Evolutionary conservation across 2,329 filamentous ascomycete species (phyloP), one percentile per base, ranked within the genome.

Genomic region (Aspergillus tubingensis): DNA sequence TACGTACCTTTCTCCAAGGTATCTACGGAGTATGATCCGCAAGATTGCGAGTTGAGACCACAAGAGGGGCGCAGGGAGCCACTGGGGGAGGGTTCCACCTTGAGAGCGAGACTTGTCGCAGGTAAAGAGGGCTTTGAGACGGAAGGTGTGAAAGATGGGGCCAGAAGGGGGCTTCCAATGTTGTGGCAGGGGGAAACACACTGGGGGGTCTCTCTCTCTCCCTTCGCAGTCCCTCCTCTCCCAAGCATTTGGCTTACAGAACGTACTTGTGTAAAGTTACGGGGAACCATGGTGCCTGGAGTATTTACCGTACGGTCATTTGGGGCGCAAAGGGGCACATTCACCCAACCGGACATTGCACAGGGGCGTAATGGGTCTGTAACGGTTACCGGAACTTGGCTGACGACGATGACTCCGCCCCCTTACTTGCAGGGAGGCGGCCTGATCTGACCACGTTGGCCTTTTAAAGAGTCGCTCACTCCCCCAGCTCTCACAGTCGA

Each of bases 361-460:
- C 10, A 17, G 47, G 25, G 15, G 25, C 8, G 21, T 32, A 49
- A 32, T 15, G 17, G 21, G n/a, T 13, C 25, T 8, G 66, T 66
- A 65, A 65, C 11, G 53, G 43, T 57, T 62, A 66, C 62, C 13
- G 47, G 64, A 54, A 48, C 51, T 39, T 53, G 57, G 65, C 60
- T 67, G 58, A 67, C 64, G 60, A 59, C 59, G 47, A 39, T 25
- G 57, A 62, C 60, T 65, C 62, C 61, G 63, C 67, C 62, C 66
- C 67, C 66, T 55, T 59, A 54, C 50, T 58, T 39, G 54, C 51
- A 64, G 51, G 57, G 57, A 55, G 54, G 23, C 38, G 53, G 56
- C 56, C 53, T 56, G 62, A 67, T 70, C 58, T 69, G 72, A 74
- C 70, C 75, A 76, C 72, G 69, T 69, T 78, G 76, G 74, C 75